Percentiles rank a stretch among this genome's conserved stretches.
phyloP scores from a whole-genome alignment of 73 alveolate genomes.

The Tetrahymena elliotti region DNA sequence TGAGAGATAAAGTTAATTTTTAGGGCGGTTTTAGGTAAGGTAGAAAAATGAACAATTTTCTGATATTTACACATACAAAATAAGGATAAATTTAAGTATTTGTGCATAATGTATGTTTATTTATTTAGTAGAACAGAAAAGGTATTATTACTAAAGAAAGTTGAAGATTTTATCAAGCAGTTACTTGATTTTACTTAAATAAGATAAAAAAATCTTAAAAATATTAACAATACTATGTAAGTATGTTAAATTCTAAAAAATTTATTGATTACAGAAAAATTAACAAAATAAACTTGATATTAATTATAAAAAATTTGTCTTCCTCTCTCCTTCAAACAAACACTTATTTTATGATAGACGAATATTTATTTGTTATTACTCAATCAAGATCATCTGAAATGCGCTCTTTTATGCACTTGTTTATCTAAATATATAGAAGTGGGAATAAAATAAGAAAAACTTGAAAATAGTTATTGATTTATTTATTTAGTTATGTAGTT shows the following conservation, averaged over 20 bases:
- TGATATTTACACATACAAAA: no score
- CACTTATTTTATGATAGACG: not conserved
- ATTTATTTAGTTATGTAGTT: no score
- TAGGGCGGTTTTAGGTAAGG: no score
- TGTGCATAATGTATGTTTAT: not conserved
- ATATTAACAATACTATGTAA: not conserved
- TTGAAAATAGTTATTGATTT: not conserved
- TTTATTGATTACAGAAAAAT: no score
- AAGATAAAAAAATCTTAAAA: not conserved
- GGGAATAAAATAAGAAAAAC: not conserved
- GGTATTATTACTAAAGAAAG: no score
- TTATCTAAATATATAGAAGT: not conserved
- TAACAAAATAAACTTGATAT: not conserved
- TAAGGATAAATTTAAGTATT: not conserved
- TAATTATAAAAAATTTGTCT: no score
- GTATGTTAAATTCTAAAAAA: not conserved
- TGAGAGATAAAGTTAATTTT: not conserved
- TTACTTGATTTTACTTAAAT: no score
- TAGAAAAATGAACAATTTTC: no score
- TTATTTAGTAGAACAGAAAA: not conserved
- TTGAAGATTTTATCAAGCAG: not conserved
- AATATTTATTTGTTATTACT: no score
- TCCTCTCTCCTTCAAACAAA: not conserved
- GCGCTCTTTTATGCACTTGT: not conserved
- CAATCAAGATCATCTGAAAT: not conserved